Conservation (phyloP, 2,329 filamentous ascomycete genomes). For the Arachnopeziza araneosa region DNA sequence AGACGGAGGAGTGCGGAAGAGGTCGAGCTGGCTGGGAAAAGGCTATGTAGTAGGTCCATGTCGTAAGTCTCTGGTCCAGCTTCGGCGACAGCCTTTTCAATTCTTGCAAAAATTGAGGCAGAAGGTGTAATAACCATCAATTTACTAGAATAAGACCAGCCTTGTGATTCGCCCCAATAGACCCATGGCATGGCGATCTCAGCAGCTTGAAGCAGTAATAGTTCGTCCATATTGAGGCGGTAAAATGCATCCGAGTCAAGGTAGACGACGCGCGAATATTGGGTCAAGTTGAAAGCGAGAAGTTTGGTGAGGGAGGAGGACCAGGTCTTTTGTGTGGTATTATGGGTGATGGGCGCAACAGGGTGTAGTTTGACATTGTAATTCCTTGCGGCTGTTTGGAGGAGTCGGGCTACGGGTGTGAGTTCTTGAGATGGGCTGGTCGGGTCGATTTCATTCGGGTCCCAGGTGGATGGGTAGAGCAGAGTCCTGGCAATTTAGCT, state of each 20-base stretch:
- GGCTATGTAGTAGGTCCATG: conserved; percentile 39
- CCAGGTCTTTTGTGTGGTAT: conserved; percentile 19
- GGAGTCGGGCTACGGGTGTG: conserved; percentile 21
- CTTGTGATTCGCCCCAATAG: conserved; percentile 19
- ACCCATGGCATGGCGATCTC: conserved; percentile 26
- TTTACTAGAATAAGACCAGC: conserved; percentile 22
- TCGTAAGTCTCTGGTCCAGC: conserved; percentile 20
- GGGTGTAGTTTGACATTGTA: conserved; percentile 25
- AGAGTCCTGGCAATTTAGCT: conserved; percentile 13
- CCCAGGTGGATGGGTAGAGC: conserved; percentile 26
- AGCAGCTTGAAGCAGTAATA: conserved; percentile 24
- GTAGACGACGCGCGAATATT: conserved; percentile 21
- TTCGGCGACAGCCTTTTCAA: conserved; percentile 15
- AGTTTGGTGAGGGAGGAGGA: conserved; percentile 24
- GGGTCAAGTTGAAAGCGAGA: conserved; percentile 27
- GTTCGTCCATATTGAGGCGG: conserved; percentile 23
- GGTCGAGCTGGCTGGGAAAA: conserved; percentile 39
- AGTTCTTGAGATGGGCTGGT: conserved; percentile 12
- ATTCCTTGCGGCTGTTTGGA: conserved; percentile 18
- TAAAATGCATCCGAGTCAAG: conserved; percentile 22
- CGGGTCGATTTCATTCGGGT: conserved; percentile 17
- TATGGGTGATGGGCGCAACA: conserved; percentile 18
- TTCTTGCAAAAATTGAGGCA: conserved; percentile 11
- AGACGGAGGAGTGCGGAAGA: conserved; percentile 40
- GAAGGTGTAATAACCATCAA: conserved; percentile 24